Evolutionary conservation across 805 yeast genomes (phyloP), one percentile per base, ranked within the genome.

Genomic region (Debaryomyces tyrocola): DNA sequence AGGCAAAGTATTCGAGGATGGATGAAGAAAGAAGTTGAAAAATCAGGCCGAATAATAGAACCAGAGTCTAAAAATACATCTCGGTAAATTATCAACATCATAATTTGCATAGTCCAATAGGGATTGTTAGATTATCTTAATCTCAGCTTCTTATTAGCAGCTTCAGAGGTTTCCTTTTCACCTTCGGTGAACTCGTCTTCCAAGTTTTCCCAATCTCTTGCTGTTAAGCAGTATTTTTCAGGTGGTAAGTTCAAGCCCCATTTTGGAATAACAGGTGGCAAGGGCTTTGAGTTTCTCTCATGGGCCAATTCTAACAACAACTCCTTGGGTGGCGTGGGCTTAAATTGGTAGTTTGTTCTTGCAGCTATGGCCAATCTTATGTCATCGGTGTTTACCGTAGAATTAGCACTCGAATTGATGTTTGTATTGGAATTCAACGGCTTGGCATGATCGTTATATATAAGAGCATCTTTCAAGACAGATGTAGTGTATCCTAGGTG

Each of bases 161-260:
- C 33, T 9, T 40, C 50, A 36, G 20, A 17, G 15, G 47, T 14
- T 35, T 39, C 14, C 34, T 47, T 40, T 44, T 52, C 48, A 40
- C 62, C 62, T 31, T 56, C 62, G 24, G 51, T 53, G 21, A 53
- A 54, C 44, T 63, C 65, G 20, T 60, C 61, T 21, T 56, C 57
- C 8, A 60, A 45, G 37, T 51, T 57, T 45, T 80, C 84, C 85
- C 91, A 87, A 51, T 87, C 90, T 51, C 77, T 78, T 1, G 88
- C 94, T 0, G 96, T 90, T 44, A 91, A 71, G 69, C 98, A 91
- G 69, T 90, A 91, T 79, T 91, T 94, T 71, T 94, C 99, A 4
- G 99, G 98, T 2, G 99, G 99, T 42, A 95, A 74, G 53, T 97
- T 80, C 34, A 94, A 78, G 9, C 99, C 98, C 85, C 90, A 90